A percentile compares a stretch with the other conserved stretches of the same genome.
These are phyloP conservation scores for Neurospora crassa DNA, from an alignment of 2,329 filamentous ascomycete species.

Conservation along the genomic window DNA sequence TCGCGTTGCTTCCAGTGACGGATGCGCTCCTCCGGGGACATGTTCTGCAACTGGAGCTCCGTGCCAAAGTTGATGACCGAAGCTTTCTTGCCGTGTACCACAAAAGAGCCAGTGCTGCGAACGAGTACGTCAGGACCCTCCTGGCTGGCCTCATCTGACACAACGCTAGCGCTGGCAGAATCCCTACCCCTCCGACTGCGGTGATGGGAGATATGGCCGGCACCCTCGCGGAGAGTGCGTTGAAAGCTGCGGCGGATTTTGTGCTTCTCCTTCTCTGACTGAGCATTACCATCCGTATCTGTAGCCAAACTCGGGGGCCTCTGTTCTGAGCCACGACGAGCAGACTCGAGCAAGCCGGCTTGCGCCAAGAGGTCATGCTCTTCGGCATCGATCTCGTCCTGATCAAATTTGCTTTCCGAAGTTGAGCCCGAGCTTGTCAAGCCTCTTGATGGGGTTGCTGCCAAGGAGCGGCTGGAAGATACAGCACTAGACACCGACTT, in stretches of 20 bases:
- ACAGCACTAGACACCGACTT: constrained; percentile 33
- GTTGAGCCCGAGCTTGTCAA: constrained; percentile 22
- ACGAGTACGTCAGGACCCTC: constrained; percentile 56
- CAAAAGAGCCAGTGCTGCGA: constrained; percentile 80
- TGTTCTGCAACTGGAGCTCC: constrained; percentile 79
- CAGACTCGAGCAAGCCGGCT: constrained; percentile 49
- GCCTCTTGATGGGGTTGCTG: constrained; percentile 24
- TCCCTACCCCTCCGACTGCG: constrained; percentile 72
- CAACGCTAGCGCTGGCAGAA: constrained; percentile 47
- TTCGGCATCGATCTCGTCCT: constrained; percentile 49
- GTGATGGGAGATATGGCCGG: constrained; percentile 54
- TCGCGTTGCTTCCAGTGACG: constrained; percentile 44
- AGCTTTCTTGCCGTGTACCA: constrained; percentile 95
- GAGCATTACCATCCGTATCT: constrained; percentile 28
- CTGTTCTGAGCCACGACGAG: constrained; percentile 29
- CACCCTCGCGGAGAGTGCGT: constrained; percentile 77
- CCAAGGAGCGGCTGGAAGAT: constrained; percentile 26
- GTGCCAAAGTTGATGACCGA: constrained; percentile 93
- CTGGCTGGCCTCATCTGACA: constrained; percentile 32
- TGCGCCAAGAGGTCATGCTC: constrained; percentile 61
- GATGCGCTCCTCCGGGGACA: constrained; percentile 64
- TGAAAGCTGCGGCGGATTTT: constrained; percentile 81
- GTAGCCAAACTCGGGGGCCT: constrained; percentile 30
- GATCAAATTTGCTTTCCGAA: constrained; percentile 23
- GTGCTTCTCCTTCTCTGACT: constrained; percentile 42